These are phyloP conservation scores for Hygrocybe punicea DNA, from an alignment of 768 basidiomycete genomes.

Conservation along the genomic window DNA sequence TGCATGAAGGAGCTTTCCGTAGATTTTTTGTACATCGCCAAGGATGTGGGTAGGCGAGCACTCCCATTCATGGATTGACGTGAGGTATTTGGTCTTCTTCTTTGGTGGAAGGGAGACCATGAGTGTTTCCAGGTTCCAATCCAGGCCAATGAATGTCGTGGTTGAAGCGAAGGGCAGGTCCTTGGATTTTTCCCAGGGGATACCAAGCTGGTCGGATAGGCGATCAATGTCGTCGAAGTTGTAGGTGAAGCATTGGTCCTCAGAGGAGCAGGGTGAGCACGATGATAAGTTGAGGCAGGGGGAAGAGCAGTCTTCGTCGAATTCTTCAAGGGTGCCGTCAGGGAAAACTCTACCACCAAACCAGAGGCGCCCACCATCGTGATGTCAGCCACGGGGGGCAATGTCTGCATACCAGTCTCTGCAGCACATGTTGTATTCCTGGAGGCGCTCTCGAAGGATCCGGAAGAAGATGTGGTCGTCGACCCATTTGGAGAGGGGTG, in stretches of 20 bases:
- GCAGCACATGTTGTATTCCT: slow-evolving; percentile 24
- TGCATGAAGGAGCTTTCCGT: slow-evolving; percentile 41
- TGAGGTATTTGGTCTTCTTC: slow-evolving; percentile 21
- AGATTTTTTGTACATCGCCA: slow-evolving; percentile 34
- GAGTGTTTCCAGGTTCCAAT: slow-evolving; percentile 20
- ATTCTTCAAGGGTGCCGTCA: slow-evolving; percentile 24
- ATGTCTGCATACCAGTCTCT: slow-evolving; percentile 12
- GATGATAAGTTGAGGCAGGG: slow-evolving; percentile 21
- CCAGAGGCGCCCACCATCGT: slow-evolving; percentile 23
- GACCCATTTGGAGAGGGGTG: slow-evolving; percentile 30
- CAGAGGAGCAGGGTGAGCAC: slow-evolving; percentile 12
- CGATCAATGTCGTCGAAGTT: slow-evolving; percentile 34
- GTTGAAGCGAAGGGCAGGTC: slow-evolving; percentile 18
- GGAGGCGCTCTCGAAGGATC: slow-evolving; percentile 20
- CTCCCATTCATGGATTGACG: slow-evolving; percentile 28
- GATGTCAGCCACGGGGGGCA: neutral
- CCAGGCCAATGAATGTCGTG: slow-evolving; percentile 13
- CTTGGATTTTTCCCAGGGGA: slow-evolving; percentile 27
- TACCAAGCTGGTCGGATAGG: slow-evolving; percentile 24
- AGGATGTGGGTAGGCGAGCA: slow-evolving; percentile 23
- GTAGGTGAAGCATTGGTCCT: slow-evolving; percentile 21
- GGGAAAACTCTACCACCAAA: slow-evolving; percentile 21
- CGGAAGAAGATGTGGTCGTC: slow-evolving; percentile 34
- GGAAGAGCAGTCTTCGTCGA: slow-evolving; percentile 29
- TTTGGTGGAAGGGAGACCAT: slow-evolving; percentile 18